Evolutionary conservation across 345 rosid species (phyloP), one percentile per base, ranked within the genome.

Genomic region (Gossypium longicalyx): DNA sequence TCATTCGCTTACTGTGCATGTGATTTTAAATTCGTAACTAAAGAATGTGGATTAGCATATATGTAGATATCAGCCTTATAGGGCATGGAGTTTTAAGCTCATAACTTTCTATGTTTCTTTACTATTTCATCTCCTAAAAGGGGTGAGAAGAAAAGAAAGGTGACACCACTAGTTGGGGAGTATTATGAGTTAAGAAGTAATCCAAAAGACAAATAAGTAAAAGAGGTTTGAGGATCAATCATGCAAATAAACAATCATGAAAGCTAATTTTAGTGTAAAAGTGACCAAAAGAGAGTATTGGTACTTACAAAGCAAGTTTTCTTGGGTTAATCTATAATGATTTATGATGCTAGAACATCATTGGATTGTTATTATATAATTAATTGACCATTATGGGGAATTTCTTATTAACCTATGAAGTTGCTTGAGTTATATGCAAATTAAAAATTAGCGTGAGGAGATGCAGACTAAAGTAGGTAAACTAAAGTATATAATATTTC

Each of bases 181-280:
- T 64, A 64, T 64, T 11, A 64, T 64, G 49, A 64, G 51, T 64
- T n/a, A 43, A 64, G 69, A n/a, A 64, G 69, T 64, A 64, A 64
- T 10, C 69, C 51, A 1, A 4, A 41, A 41, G 69, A 34, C 17
- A 64, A 64, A 64, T 48, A 64, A 41, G 51, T 10, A 64, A 41
- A 68, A 43, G 52, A 43, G 70, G 57, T 29, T 15, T 23, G 58
- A 25, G 58, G 43, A 48, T 25, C 7, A 48, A 67, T 48, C 43
- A 67, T 67, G 25, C 41, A 23, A 34, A 67, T 48, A 67, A 47
- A 8, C 22, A 49, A 68, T 16, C 44, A 48, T 68, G 58, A 49
- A 15, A 67, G 25, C 6, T 68, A 23, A 23, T 68, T 49, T 15
- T 15, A 16, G 56, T 68, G 22, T 16, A 25, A 49, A 68, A 23